Evolutionary conservation across 2,329 filamentous ascomycete species (phyloP), one percentile per base, ranked within the genome.

Genomic region (Bipolaris cookei): DNA sequence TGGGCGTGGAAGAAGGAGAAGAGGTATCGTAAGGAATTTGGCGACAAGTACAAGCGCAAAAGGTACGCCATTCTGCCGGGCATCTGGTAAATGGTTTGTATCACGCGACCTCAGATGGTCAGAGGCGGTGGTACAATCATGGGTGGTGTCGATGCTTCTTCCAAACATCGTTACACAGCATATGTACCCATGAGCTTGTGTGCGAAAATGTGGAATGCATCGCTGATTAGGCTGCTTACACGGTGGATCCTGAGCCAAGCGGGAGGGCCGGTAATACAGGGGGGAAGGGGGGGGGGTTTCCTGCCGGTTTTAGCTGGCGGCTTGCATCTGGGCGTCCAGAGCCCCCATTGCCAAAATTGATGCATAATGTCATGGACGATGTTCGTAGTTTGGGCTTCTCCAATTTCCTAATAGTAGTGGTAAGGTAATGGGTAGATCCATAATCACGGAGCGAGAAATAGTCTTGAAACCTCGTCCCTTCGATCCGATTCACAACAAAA

Each of bases 1-100:
- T 99, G 95, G 95, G 94, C 89, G 37, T 86, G 85, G 78, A 94
- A 92, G 83, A 98, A 97, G 85, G 95, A 99, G 84, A 86, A 82
- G 73, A 87, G 91, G 54, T 95, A 97, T 76, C 87, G 95, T 69
- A 89, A 90, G 77, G 91, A 97, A 76, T 97, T 98, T 77, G 90
- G 90, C 38, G 90, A 93, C 75, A 90, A 89, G 79, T 99, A 99
- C 81, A 93, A 94, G 88, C 93, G 89, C 83, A 98, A 99, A 91
- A 86, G 86, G 71, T 94, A 84, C 73, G 87, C 86, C 58, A 90
- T 97, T 79, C 77, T 97, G 56, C 92, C 95, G 3, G 90, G 90
- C 3, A 79, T 96, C 48, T 84, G 89, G 73, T 95, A 64, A 51
- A 44, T 46, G 8, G 51, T 16, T 13, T 13, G 42, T 13, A 35